Conservation (phyloP, 1,139 yeast genomes). For the Geotrichum europaeum region DNA sequence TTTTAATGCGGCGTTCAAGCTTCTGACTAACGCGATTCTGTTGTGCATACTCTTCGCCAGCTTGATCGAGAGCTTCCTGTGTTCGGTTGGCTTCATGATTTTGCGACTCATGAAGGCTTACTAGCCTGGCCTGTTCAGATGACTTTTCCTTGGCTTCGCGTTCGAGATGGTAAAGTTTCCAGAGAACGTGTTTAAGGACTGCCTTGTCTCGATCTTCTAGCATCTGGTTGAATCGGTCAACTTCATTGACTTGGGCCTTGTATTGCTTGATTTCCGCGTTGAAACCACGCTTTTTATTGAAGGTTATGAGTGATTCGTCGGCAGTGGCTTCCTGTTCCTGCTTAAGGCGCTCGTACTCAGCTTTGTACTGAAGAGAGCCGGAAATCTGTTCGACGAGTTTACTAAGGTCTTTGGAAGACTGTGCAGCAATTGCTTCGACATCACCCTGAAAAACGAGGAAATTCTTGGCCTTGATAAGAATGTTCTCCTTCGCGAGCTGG, state of each 20-base stretch:
- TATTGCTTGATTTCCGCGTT: conserved; percentile 76
- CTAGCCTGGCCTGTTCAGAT: conserved; percentile 8
- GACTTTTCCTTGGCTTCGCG: conserved; percentile 12
- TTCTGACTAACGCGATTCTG: conserved; percentile 42
- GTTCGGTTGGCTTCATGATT: conserved; percentile 23
- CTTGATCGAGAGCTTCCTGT: conserved; percentile 15
- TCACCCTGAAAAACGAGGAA: conserved; percentile 96
- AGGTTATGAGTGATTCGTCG: conserved; percentile 57
- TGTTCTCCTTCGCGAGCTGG: conserved; percentile 70
- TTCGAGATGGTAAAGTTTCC: conserved; percentile 61
- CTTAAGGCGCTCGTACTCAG: conserved; percentile 62
- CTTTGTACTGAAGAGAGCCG: conserved; percentile 64
- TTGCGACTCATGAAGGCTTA: conserved; percentile 22
- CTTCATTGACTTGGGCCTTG: conserved; percentile 69
- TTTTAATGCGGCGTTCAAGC: conserved; percentile 39
- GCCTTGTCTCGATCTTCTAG: conserved; percentile 42
- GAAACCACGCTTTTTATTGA: conserved; percentile 65
- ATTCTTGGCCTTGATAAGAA: conserved; percentile 82
- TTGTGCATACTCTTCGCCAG: conserved; percentile 37
- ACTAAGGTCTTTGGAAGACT: conserved; percentile 71
- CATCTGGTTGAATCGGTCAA: conserved; percentile 58
- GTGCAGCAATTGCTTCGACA: conserved; percentile 89
- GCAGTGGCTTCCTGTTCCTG: conserved; percentile 55
- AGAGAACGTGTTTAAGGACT: conserved; percentile 48
- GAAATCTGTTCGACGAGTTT: conserved; percentile 73